These are phyloP conservation scores for Nakaseomyces nivariensis DNA, from an alignment of 1,139 yeast genomes.

Conservation along the genomic window DNA sequence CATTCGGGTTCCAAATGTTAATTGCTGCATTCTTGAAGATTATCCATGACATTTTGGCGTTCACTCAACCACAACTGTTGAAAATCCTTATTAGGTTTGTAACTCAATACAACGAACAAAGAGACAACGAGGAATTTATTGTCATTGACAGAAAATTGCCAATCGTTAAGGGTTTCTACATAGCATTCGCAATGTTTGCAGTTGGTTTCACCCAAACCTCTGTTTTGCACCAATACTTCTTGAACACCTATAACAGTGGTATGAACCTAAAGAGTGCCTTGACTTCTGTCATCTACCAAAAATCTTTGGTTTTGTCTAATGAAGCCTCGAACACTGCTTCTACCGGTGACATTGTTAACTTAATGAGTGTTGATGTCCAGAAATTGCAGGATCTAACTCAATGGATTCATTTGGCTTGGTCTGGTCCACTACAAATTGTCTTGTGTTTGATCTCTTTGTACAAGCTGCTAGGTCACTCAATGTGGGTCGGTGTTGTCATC, in stretches of 20 bases:
- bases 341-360: conserved; percentile 95
- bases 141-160: conserved; percentile 35
- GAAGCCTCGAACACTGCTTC: conserved; percentile 73
- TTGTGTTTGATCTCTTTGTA: conserved; percentile 72
- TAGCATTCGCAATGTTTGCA: conserved; percentile 74
- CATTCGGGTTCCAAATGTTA: conserved; percentile 64
- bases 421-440: conserved; percentile 88
- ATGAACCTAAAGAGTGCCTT: conserved; percentile 80
- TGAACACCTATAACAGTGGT: conserved; percentile 79
- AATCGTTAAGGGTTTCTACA: conserved; percentile 69
- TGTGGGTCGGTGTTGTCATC: conserved; percentile 94
- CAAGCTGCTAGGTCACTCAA: conserved; percentile 70
- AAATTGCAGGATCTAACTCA: conserved; percentile 85
- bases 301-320: conserved; percentile 69
- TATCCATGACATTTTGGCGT: conserved; percentile 71
- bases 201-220: conserved; percentile 79
- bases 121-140: conserved; percentile 21
- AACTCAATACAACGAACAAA: conserved; percentile 52
- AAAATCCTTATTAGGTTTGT: conserved; percentile 72
- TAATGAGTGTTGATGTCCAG: conserved; percentile 96
- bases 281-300: conserved; percentile 69
- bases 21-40: conserved; percentile 73
- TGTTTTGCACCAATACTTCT: conserved; percentile 85
- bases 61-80: conserved; percentile 81
- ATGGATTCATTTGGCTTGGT: conserved; percentile 83